Evolutionary conservation across 331 rosid species (phyloP), one percentile per base, ranked within the genome.

Genomic region (Acacia pycnantha): DNA sequence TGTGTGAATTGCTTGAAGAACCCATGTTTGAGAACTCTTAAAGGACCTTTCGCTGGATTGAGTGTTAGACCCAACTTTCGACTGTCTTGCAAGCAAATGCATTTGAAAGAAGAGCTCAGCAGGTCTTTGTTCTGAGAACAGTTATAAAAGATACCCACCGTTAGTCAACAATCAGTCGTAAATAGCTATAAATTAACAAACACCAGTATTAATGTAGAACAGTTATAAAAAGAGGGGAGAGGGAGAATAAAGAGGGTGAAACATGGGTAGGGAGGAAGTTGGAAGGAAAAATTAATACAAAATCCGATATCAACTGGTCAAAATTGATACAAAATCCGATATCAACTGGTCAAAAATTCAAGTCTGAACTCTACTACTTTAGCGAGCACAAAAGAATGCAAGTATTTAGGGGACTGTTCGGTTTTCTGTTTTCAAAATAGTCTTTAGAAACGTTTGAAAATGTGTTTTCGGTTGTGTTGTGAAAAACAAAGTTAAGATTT

Each of bases 61-160:
- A 62, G 88, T 13, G 77, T 51, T 83, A 12, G 85, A 54, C 2
- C 83, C 85, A 74, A 37, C 87, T 77, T 82, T 87, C 61, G 84
- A 74, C 73, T 88, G 90, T 64, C 73, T 88, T 62, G 96, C 96
- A 83, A 92, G 87, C 81, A 95, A 79, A 90, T 95, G 98, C 98
- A 93, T 90, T 79, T 92, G 98, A 84, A 95, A 93, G 79, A 86
- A 90, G 71, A 95, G 88, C 86, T 95, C 99, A 2, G 97, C 93
- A 46, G 96, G 94, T 87, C 93, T 95, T 91, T 79, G 84, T 79
- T 88, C 98, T 94, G 83, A 31, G 15, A 68, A n/a, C n/a, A n/a
- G 73, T 62, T 22, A 78, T n/a, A 70, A 46, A 51, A 79, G 26
- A 77, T 22, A 54, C 70, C 22, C 82, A 33, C 15, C 31, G 67